phyloP scores from a whole-genome alignment of 2,329 filamentous ascomycete genomes.

The Aspergillus glaucus region DNA sequence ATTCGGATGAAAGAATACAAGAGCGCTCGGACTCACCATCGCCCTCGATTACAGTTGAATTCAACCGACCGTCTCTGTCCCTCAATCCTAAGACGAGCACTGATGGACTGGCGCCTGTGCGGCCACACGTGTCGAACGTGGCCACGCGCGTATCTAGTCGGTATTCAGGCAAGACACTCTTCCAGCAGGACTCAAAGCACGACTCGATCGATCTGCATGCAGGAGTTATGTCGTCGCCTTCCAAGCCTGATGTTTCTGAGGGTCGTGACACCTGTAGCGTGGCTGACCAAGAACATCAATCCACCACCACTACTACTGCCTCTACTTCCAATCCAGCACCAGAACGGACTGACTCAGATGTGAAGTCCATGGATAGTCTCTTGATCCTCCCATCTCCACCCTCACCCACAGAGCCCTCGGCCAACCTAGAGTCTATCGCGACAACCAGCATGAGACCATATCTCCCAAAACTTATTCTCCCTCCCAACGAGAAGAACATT shows the following conservation, averaged over 20 bases:
- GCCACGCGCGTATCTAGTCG: constrained; percentile 23
- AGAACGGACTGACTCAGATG: constrained; percentile 11
- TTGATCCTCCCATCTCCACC: constrained; percentile 13
- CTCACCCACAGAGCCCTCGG: constrained; percentile 16
- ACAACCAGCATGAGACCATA: constrained; percentile 2
- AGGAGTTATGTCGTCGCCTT: constrained; percentile 7
- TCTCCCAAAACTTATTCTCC: constrained; percentile 13
- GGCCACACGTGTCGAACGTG: constrained; percentile 19
- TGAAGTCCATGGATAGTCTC: constrained; percentile 23
- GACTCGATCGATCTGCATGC: constrained; percentile 18
- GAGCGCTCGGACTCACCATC: neutral
- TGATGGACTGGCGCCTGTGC: constrained; percentile 7
- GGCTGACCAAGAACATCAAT: neutral
- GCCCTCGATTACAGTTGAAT: constrained; percentile 8
- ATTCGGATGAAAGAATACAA: neutral
- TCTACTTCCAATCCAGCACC: neutral
- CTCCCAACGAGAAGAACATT: constrained; percentile 45
- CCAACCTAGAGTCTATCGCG: constrained; percentile 10
- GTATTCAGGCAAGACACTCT: constrained; percentile 26
- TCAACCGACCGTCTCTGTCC: constrained; percentile 9
- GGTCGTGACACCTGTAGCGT: constrained; percentile 9
- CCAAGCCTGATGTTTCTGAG: constrained; percentile 4
- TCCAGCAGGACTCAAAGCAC: constrained; percentile 16
- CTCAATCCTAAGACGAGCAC: constrained; percentile 8
- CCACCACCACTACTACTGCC: neutral